Evolutionary conservation across 805 yeast genomes (phyloP).

Genomic region (Saturnispora gosingensis): DNA sequence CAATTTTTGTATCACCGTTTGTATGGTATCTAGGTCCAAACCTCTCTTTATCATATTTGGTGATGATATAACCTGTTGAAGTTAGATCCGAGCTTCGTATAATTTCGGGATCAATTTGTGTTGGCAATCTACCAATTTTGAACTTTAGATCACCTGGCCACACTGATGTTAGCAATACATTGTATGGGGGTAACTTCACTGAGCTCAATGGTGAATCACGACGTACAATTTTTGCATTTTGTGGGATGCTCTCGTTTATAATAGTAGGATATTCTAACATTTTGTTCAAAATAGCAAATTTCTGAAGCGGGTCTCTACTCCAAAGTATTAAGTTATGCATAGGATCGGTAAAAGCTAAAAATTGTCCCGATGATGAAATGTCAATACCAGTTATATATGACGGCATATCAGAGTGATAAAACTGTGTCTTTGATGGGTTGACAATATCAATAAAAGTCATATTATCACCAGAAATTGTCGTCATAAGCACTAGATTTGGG

Average conservation of each 20-base stretch:
- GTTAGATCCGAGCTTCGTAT: conserved; percentile 28
- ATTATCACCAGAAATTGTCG: conserved; percentile 63
- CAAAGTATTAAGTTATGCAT: conserved; percentile 57
- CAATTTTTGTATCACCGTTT: conserved; percentile 13
- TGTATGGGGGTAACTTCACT: conserved; percentile 83
- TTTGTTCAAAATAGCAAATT: conserved; percentile 29
- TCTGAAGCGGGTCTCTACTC: conserved; percentile 34
- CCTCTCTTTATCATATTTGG: conserved; percentile 48
- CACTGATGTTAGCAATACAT: conserved; percentile 64
- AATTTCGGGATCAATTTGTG: conserved; percentile 41
- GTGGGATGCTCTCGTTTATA: conserved; percentile 27
- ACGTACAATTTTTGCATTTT: conserved; percentile 29
- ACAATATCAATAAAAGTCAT: conserved; percentile 77
- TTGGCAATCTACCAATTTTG: conserved; percentile 49
- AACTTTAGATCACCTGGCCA: conserved; percentile 65
- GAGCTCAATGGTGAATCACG: conserved; percentile 51
- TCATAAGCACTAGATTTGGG: conserved; percentile 66
- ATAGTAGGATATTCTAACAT: conserved; percentile 48
- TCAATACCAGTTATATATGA: conserved; percentile 41
- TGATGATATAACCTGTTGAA: conserved; percentile 29
- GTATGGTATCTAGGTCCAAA: conserved; percentile 49
- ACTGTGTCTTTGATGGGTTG: conserved; percentile 58
- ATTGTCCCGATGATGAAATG: conserved; percentile 66
- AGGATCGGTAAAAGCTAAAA: conserved; percentile 58
- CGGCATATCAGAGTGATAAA: conserved; percentile 58